Base-by-base conservation (phyloP, 2,329 filamentous ascomycete species). In the Chalaropsis ovoidea region DNA sequence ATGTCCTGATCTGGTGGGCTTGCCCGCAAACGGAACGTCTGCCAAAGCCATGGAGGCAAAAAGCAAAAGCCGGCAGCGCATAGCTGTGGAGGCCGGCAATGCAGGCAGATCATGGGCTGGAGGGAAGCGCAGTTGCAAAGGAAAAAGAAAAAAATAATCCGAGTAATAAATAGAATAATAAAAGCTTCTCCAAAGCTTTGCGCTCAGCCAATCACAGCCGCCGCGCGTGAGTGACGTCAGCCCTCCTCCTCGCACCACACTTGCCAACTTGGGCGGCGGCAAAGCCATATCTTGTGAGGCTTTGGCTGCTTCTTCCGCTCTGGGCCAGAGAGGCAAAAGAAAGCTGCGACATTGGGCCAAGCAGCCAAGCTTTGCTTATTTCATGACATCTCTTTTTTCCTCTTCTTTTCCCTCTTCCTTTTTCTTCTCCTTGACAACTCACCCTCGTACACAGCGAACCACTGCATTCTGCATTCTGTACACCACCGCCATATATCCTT, bases 201-300 rank as follows among this genome's bases (percentile, higher is more conserved):
- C 58, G 54, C 42, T 63, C 64, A 61, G 22, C 67, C 67, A 68
- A 65, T 66, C 64, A 43, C 47, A 42, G 27, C 56, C 31, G 39
- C 17, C 13, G n/a, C 58, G 24, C 58, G 27, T 35, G 61, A 54
- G 61, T 49, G 43, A 47, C 43, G 49, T 45, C n/a, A 45, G 47
- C 52, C 15, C 31, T 56, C 24, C 42, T 31, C 45, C 43, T 24
- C 31, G n/a, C n/a, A n/a, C 56, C 41, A 15, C 15, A 24, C 45
- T 64, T 62, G 39, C 63, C 63, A 52, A 49, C 41, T 60, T 65
- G 54, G n/a, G 63, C 43, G 65, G 39, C n/a, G 42, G 39, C 49
- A 60, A 19, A 64, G 52, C 63, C 45, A 63, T 17, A 31, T 60
- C 39, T 56, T 43, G 31, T 63, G 49, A 63, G 65, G 31, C 31